Base-by-base conservation (phyloP, 2,329 filamentous ascomycete species). In the Cercospora citrullina region DNA sequence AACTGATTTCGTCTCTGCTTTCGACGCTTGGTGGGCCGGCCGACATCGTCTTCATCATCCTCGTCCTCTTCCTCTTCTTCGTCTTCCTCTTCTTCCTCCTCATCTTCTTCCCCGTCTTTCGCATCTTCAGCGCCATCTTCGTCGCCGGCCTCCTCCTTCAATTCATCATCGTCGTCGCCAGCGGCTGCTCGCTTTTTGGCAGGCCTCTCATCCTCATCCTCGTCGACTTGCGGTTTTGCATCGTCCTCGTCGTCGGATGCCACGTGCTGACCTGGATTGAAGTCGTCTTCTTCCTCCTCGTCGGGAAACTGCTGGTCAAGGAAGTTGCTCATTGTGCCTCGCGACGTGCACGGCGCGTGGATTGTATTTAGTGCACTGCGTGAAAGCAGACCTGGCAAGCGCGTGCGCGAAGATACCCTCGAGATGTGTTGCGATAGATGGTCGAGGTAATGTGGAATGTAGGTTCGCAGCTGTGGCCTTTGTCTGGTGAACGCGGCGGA, bases 201-300 rank as follows among this genome's bases (percentile, higher is more conserved):
- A 18, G 48, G 28, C 30, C n/a, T 45, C 7, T 80, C 78, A 2
- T 77, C 79, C 21, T 74, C 77, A 16, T 77, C 75, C 8, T 78
- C 78, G 3, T 79, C 79, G 2, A 69, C 72, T 64, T 70, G 60
- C 7, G 72, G 65, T 66, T 75, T 80, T 73, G 21, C 80, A 28
- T 77, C 77, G 36, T 63, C 85, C 68, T 93, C 91, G 60, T 88
- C 89, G 72, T 94, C 92, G 3, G 91, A 95, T 36, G 87, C 76
- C 67, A 92, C 87, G 68, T 87, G 90, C 21, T 90, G 90, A 60
- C 86, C 88, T 61, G 93, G 94, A 79, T 97, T 96, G 85, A 97
- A 97, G 79, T 94, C 91, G 74, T 96, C 93, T 61, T 95, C 92
- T 55, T 91, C 90, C 65, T 92, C 90, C 60, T 86, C 85, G 64